Evolutionary conservation across 495 filamentous ascomycete species (phyloP).

Genomic region (Bryoglossum gracile): DNA sequence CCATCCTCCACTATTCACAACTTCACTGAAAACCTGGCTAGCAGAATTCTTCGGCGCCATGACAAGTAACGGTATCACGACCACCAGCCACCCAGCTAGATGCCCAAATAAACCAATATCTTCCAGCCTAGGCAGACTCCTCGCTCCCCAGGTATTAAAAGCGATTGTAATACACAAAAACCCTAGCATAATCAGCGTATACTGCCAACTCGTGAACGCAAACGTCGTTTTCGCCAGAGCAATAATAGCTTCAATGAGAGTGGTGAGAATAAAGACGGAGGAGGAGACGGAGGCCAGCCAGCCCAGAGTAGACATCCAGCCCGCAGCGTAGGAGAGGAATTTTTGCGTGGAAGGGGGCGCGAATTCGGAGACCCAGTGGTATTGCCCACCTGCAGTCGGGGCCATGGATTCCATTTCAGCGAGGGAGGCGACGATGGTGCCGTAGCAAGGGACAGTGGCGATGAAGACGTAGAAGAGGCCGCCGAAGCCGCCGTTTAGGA

Average conservation of each 20-base stretch:
- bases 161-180: conserved; percentile 28
- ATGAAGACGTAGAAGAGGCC: conserved; percentile 52
- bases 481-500: conserved; percentile 49
- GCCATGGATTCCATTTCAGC: conserved; percentile 52
- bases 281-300: conserved; percentile 31
- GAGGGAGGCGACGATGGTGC: conserved; percentile 43
- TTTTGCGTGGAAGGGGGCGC: conserved; percentile 37
- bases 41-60: conserved; percentile 28
- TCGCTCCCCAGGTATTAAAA: conserved; percentile 37
- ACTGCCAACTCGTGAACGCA: conserved; percentile 29
- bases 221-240: conserved; percentile 25
- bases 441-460: conserved; percentile 38
- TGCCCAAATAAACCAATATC: conserved; percentile 35
- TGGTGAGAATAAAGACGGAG: conserved; percentile 34
- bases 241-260: conserved; percentile 31
- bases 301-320: conserved; percentile 43
- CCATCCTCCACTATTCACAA: conserved; percentile 32
- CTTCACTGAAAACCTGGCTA: conserved; percentile 28
- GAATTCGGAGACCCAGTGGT: conserved; percentile 44
- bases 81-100: conserved; percentile 34
- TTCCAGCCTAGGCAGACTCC: conserved; percentile 33
- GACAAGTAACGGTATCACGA: conserved; percentile 29
- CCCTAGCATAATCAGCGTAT: conserved; percentile 33
- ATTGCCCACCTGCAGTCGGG: conserved; percentile 26
- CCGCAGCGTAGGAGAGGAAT: conserved; percentile 39